Evolutionary conservation across 495 filamentous ascomycete species (phyloP).

Genomic region (Lasiosphaeria miniovina): DNA sequence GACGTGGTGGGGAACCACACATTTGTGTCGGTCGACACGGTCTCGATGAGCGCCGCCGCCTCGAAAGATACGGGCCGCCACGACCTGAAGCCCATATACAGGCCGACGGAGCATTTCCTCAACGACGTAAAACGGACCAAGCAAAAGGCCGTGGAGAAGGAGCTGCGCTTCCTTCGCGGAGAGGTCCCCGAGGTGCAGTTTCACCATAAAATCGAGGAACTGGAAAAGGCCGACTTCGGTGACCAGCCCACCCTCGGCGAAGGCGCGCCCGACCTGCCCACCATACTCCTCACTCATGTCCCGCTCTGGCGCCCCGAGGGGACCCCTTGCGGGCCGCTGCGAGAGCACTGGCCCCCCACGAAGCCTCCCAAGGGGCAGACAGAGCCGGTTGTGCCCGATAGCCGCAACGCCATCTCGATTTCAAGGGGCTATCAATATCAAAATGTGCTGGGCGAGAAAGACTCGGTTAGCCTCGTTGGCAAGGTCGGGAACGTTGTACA

Average conservation of each 20-base stretch:
- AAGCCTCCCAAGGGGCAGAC: conserved; percentile 54
- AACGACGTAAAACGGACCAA: conserved; percentile 53
- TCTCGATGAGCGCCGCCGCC: conserved; percentile 73
- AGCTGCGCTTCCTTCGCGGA: conserved; percentile 51
- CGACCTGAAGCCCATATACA: conserved; percentile 60
- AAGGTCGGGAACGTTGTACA: conserved; percentile 72
- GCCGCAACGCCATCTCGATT: conserved; percentile 73
- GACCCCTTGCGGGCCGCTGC: conserved; percentile 86
- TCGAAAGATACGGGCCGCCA: conserved; percentile 42
- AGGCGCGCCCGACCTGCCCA: conserved; percentile 61
- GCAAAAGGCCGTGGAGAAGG: conserved; percentile 51
- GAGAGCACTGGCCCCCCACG: conserved; percentile 75
- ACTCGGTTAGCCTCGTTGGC: conserved; percentile 69
- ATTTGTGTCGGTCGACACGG: conserved; percentile 84
- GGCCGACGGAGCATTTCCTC: conserved; percentile 74
- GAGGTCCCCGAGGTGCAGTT: conserved; percentile 47
- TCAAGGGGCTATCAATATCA: conserved; percentile 89
- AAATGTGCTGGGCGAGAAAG: conserved; percentile 75
- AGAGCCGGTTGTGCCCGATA: conserved; percentile 59
- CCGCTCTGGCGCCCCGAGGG: conserved; percentile 77
- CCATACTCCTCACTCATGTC: conserved; percentile 84
- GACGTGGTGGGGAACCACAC: conserved; percentile 94
- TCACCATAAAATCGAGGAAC: conserved; percentile 51
- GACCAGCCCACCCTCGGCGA: conserved; percentile 38
- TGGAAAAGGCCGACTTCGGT: conserved; percentile 39